Evolutionary conservation across 768 basidiomycete genomes (phyloP).

Genomic region (Piloderma croceum): DNA sequence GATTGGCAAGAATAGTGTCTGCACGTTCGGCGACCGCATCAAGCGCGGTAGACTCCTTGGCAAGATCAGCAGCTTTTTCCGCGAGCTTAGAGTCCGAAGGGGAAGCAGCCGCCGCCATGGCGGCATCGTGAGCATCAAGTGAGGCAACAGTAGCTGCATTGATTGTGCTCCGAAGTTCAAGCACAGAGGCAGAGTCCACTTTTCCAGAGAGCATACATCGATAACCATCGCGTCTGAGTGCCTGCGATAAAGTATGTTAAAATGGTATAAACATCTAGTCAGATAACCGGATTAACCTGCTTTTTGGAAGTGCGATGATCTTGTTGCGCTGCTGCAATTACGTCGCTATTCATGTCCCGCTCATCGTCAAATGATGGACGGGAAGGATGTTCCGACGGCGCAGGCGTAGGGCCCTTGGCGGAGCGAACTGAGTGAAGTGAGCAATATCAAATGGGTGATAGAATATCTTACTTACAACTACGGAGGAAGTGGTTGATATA

Average conservation of each 20-base stretch:
- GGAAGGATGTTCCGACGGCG: constrained; percentile 10
- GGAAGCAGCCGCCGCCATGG: too few species aligned
- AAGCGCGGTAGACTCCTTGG: too few species aligned
- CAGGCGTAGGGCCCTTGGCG: constrained; percentile 17
- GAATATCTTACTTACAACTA: too few species aligned
- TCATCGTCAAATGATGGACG: constrained; percentile 13
- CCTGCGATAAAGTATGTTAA: too few species aligned
- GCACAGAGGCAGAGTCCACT: not conserved
- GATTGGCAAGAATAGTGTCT: too few species aligned
- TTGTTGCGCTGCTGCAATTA: constrained; percentile 6
- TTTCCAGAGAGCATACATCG: constrained; percentile 14
- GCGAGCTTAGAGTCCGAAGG: too few species aligned
- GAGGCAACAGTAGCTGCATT: not conserved
- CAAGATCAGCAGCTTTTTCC: too few species aligned
- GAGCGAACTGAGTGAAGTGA: too few species aligned
- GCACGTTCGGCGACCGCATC: too few species aligned
- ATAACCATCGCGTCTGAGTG: constrained; percentile 18
- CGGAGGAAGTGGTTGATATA: too few species aligned
- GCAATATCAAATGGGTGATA: too few species aligned
- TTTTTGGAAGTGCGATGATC: constrained; percentile 10
- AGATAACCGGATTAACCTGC: constrained; percentile 3
- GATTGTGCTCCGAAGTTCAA: not conserved
- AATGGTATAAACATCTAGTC: too few species aligned
- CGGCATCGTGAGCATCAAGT: not conserved
- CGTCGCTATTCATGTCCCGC: constrained; percentile 1